Evolutionary conservation across 2,329 filamentous ascomycete species (phyloP).

Genomic region (Volutella citrinella): DNA sequence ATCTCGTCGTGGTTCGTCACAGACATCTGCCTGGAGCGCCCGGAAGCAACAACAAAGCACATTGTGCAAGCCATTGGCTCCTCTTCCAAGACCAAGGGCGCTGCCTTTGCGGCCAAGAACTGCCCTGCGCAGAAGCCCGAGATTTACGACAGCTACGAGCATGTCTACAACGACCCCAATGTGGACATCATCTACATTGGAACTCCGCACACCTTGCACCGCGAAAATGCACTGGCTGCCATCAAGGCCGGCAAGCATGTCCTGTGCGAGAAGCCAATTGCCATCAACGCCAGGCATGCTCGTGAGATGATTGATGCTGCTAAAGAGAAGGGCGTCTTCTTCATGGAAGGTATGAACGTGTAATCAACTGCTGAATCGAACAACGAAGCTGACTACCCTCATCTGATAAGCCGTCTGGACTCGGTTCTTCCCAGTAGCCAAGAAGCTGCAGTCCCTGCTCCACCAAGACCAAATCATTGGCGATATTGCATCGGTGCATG

Average conservation of each 20-base stretch:
- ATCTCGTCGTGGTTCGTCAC: too few species aligned
- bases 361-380: neutral
- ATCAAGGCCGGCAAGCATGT: constrained; percentile 42
- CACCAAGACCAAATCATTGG: constrained; percentile 38
- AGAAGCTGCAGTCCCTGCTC: constrained; percentile 30
- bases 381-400: neutral
- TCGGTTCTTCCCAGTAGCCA: constrained; percentile 36
- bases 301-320: constrained; percentile 37
- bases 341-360: constrained; percentile 33
- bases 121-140: too few species aligned
- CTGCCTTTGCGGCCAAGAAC: too few species aligned
- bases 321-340: constrained; percentile 35
- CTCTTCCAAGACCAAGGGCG: too few species aligned
- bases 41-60: too few species aligned
- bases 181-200: constrained; percentile 46
- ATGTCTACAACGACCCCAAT: constrained; percentile 37
- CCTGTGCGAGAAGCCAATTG: constrained; percentile 45
- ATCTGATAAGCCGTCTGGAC: constrained; percentile 44
- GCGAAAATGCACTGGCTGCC: constrained; percentile 40
- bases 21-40: too few species aligned
- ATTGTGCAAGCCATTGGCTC: too few species aligned
- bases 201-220: constrained; percentile 43
- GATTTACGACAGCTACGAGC: constrained; percentile 36
- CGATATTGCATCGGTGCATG: too few species aligned
- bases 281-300: constrained; percentile 36